Conservation (phyloP, 1,284 basidiomycete genomes). For the Melampsora larici-populina region DNA sequence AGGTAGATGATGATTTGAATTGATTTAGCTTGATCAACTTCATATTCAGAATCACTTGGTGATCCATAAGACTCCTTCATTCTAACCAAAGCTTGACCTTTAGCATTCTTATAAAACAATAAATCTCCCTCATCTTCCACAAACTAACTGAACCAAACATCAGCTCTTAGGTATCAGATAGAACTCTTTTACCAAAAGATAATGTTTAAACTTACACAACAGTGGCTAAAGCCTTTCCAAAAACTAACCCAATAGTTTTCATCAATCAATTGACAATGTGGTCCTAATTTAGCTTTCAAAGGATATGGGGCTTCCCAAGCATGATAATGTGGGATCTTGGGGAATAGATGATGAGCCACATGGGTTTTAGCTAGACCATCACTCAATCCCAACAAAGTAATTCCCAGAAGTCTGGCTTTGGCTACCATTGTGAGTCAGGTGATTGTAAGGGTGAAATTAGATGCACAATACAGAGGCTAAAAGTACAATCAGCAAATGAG, state of each 20-base stretch:
- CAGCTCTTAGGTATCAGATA: too few relatives aligned
- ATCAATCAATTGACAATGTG: conserved; percentile 58
- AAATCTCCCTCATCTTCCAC: conserved; percentile 88
- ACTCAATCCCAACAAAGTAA: too few relatives aligned
- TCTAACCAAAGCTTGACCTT: conserved; percentile 79
- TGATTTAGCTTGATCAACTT: too few relatives aligned
- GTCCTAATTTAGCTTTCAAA: conserved; percentile 72
- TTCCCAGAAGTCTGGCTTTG: too few relatives aligned
- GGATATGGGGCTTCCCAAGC: conserved; percentile 87
- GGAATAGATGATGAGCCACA: conserved; percentile 80
- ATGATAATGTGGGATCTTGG: conserved; percentile 90
- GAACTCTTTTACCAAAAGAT: background rate
- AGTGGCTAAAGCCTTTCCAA: conserved; percentile 58
- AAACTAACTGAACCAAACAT: conserved; percentile 62
- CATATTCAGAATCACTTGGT: too few relatives aligned
- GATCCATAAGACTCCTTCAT: too few relatives aligned
- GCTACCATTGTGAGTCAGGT: too few relatives aligned
- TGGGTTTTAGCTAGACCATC: conserved; percentile 91
- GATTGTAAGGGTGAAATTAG: too few relatives aligned
- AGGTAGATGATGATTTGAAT: too few relatives aligned
- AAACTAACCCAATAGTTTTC: conserved; percentile 60
- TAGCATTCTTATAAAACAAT: conserved; percentile 83
- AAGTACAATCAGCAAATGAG: too few relatives aligned
- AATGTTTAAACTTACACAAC: conserved; percentile 54
- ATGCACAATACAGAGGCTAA: too few relatives aligned